Base-by-base conservation (phyloP, 2,329 filamentous ascomycete genomes). In the Pseudogymnoascus sp. region DNA sequence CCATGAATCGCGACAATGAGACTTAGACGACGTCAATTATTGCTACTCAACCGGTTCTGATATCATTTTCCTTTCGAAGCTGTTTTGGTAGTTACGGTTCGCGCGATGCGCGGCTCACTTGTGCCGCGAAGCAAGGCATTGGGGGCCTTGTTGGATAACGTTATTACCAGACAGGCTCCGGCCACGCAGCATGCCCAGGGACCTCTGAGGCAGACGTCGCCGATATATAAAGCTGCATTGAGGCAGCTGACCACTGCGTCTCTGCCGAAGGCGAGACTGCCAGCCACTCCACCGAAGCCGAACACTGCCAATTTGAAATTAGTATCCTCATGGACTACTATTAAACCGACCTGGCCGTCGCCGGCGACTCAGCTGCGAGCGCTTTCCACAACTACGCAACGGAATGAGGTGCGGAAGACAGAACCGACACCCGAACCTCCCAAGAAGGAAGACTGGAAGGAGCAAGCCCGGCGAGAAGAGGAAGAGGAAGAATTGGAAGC, bases 401-500 rank as follows among this genome's bases (percentile, higher is more conserved):
- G 61, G 29, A 53, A 62, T 16, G 61, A 62, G 42, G 61, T 31
- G 4, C 40, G 8, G 59, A 66, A 64, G 59, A 63, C 61, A 40
- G 68, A 61, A 14, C 24, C 59, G 24, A 19, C n/a, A 5, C 64
- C 66, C 13, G 69, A 67, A 56, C 62, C 67, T 26, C 65, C 69
- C 16, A 66, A 72, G 31, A 70, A 70, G 67, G 67, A 73, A 64
- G 65, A 75, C 61, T 71, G 73, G 64, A 70, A 74, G 63, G 72
- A 74, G 65, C 70, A 74, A 56, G 68, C 71, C 10, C 71, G 75
- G 56, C 70, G 74, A 60, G 76, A 78, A 65, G 74, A 77, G 60
- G 76, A 82, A 64, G 73, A 74, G 59, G 70, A 74, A 56, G 69
- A 75, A 59, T 76, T 78, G 14, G 83, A 85, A 53, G 79, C 84